Base-by-base conservation (phyloP, 2,329 filamentous ascomycete genomes). In the Neocatenulostroma microsporum region DNA sequence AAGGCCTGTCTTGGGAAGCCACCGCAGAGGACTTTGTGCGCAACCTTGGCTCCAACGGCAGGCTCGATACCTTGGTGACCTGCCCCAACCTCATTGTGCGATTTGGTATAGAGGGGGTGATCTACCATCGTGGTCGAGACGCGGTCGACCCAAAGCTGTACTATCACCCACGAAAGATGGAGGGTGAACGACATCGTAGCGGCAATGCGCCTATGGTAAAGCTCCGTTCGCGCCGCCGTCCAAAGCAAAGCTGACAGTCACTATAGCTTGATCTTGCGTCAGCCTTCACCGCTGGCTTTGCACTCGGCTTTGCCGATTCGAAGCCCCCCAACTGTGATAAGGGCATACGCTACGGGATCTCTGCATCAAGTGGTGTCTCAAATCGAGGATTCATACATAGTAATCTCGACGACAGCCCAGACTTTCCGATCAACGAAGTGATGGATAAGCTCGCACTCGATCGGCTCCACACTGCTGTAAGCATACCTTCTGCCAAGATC, bases 31-130 rank as follows among this genome's bases (percentile, higher is more conserved):
- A 58, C 36, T 58, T 58, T 30, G 54, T 58, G 11, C 52, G 54
- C 2, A 56, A 57, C 33, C 44, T 58, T 15, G 55, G 55, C 5
- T 54, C 51, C 5, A 56, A 58, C 46, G 55, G 55, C 4, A 42
- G 51, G 17, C 45, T 58, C 9, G 55, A 58, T 26, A 58, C 55
- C 4, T 44, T 58, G 5, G 55, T 57, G 8, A 58, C 55, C 21
- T 58, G 55, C 39, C 55, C 55, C 1, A 58, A 58, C 30, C 40
- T 58, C 8, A 54, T 58, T 17, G 55, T 58, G 7, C 44, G 55
- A n/a, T 58, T 58, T 21, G 55, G 55, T 13, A 51, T 39, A 30
- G 53, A 57, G 33, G 55, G 53, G 9, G 44, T 57, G 11, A 57
- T 58, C 19, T 50, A 58, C 29, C 55, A 58, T 38, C 50, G 54